Conservation (phyloP, 306 rosid genomes). For the Pyrus bretschneideri region DNA sequence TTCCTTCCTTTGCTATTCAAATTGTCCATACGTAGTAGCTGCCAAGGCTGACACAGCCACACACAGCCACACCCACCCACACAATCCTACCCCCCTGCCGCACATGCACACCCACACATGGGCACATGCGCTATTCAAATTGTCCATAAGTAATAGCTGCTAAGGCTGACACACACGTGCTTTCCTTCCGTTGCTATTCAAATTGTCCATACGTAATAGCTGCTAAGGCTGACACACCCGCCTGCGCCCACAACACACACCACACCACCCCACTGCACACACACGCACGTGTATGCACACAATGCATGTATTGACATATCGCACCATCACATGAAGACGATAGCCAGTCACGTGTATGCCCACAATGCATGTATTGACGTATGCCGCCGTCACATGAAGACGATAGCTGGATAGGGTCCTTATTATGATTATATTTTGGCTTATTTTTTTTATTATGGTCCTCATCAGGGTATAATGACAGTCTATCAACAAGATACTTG, state of each 20-base stretch:
- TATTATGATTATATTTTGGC: not conserved
- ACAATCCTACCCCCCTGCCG: accelerated
- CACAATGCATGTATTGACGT: not conserved
- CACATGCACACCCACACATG: not conserved
- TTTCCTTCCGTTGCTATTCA: too few relatives aligned
- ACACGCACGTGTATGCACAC: not conserved
- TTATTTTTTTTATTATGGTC: not conserved
- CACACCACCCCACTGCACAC: not conserved
- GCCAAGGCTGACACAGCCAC: too few relatives aligned
- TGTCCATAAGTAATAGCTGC: too few relatives aligned
- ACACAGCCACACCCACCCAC: too few relatives aligned
- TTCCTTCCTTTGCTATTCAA: too few relatives aligned
- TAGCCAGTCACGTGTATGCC: not conserved
- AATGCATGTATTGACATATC: not conserved
- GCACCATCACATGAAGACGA: not conserved
- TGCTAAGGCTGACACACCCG: not conserved
- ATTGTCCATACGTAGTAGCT: too few relatives aligned
- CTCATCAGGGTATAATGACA: conserved; percentile 53
- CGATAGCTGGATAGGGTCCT: not conserved
- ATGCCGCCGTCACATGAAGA: not conserved
- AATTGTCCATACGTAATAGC: not conserved
- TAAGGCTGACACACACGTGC: too few relatives aligned
- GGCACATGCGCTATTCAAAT: too few relatives aligned
- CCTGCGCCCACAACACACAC: too few relatives aligned
- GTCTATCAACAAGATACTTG: conserved; percentile 44